A percentile compares a stretch with the other conserved stretches of the same genome.
Conservation (phyloP, 1,139 yeast genomes). For the Suzukiozyma palmioleophila region DNA sequence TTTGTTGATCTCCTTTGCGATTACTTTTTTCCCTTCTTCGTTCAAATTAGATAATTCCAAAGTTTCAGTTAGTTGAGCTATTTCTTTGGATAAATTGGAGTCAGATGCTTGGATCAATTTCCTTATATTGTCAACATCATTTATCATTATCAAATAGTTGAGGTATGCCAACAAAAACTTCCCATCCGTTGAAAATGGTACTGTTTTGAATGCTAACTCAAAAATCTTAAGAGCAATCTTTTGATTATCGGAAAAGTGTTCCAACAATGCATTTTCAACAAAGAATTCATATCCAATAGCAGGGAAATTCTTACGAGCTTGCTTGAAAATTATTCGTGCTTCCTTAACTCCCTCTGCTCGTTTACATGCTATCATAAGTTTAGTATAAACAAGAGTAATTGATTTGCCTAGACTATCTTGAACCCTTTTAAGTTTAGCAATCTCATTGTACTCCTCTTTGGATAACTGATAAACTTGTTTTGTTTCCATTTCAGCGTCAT, state of each 20-base stretch:
- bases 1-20: conserved; percentile 17
- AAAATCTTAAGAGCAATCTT: conserved; percentile 75
- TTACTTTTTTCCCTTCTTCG: conserved; percentile 19
- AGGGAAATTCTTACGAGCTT: conserved; percentile 47
- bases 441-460: conserved; percentile 3
- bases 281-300: conserved; percentile 69
- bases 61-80: conserved; percentile 20
- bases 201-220: conserved; percentile 65
- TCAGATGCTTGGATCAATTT: conserved; percentile 67
- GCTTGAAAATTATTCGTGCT: conserved; percentile 64
- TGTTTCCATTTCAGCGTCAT: conserved; percentile 3
- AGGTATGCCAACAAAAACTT: conserved; percentile 67
- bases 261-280: conserved; percentile 80
- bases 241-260: conserved; percentile 60
- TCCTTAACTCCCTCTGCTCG: conserved; percentile 65
- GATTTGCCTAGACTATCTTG: conserved; percentile 26
- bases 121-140: conserved; percentile 79
- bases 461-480: conserved; percentile 3
- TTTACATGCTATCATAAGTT: conserved; percentile 57
- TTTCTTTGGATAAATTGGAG: conserved; percentile 35
- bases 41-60: conserved; percentile 16
- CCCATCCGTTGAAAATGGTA: conserved; percentile 49
- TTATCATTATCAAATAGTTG: conserved; percentile 63
- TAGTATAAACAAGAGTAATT: conserved; percentile 50
- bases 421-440: conserved; percentile 8